Base-by-base conservation (phyloP, 345 rosid species). In the Alliaria petiolata region DNA sequence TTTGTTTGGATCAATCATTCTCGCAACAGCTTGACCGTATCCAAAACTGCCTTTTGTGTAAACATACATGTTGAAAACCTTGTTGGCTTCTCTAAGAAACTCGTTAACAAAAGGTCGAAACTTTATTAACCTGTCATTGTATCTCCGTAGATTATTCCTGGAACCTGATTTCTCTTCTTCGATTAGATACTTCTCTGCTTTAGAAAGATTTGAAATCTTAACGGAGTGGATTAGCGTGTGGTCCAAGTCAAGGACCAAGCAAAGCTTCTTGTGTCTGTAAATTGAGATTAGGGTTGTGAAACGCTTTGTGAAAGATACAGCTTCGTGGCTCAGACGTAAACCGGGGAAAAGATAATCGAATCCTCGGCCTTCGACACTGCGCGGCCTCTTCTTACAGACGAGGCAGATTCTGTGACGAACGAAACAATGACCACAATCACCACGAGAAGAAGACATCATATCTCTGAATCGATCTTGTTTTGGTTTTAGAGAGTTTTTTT, bases 171-270 rank as follows among this genome's bases (percentile, higher is more conserved):
- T 30, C 39, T 54, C 44, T 14, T 15, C 54, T 47, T 57, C 9
- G 31, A 51, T 59, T 33, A 49, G 61, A 66, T 66, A 49, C 54
- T 49, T 58, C 53, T 66, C 78, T 38, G 51, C 46, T 31, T 74
- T 3, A 7, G 62, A 31, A 40, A 74, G 72, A 19, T 59, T 1
- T 28, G 49, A 31, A 74, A 6, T 44, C 10, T 0, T 51, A 10
- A 59, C 30, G 16, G 62, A 38, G 56, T 74, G 40, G 39, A 67
- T 3, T 31, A 74, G 47, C 72, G 72, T 74, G 39, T 58, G 53
- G 67, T 74, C 78, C 72, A 74, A 57, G 78, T 66, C 78, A 73
- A 73, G 77, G 2, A 73, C 52, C 22, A 73, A 65, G 60, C 46
- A 50, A 56, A 73, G 71, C 25, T 73, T 73, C 57, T 56, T 65